Percentiles rank a stretch among this genome's conserved stretches.
phyloP scores from a whole-genome alignment of 345 rosid species.

The Lepidium sativum region DNA sequence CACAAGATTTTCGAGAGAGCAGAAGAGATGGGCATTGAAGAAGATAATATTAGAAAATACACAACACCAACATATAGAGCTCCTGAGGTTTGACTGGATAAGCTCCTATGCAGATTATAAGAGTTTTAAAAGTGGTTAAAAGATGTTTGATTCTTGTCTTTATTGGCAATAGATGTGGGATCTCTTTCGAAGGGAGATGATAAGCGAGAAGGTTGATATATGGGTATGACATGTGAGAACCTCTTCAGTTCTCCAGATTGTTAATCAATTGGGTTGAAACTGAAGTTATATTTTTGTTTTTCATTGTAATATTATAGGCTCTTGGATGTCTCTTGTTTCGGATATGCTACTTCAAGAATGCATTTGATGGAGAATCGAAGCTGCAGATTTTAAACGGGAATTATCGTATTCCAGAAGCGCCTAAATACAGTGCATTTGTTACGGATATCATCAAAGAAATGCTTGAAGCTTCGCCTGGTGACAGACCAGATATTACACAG shows the following conservation, averaged over 20 bases:
- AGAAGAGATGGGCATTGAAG: slow-evolving; percentile 98
- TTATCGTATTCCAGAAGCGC: slow-evolving; percentile 77
- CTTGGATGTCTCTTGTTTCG: slow-evolving; percentile 97
- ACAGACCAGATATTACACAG: slow-evolving; percentile 98
- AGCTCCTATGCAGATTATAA: slow-evolving; percentile 20
- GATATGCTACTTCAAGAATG: slow-evolving; percentile 85
- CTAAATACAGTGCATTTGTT: slow-evolving; percentile 59
- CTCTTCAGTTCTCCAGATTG: background rate
- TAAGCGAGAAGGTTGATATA: slow-evolving; percentile 92
- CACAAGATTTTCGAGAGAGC: slow-evolving; percentile 91
- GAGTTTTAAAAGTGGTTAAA: slow-evolving; percentile 13
- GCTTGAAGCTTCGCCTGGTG: slow-evolving; percentile 91
- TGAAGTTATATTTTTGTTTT: slow-evolving; percentile 1
- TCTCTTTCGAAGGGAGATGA: slow-evolving; percentile 74
- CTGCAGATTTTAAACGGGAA: slow-evolving; percentile 90
- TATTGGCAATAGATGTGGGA: slow-evolving; percentile 88
- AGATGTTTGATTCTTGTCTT: slow-evolving; percentile 20
- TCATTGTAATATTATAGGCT: slow-evolving; percentile 42
- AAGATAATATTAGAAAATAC: slow-evolving; percentile 91
- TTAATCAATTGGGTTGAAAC: background rate
- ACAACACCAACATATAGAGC: slow-evolving; percentile 98
- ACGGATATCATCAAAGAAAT: slow-evolving; percentile 69
- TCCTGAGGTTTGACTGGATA: slow-evolving; percentile 66
- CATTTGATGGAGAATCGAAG: slow-evolving; percentile 98
- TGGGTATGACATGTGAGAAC: slow-evolving; percentile 60